Base-by-base conservation (phyloP, 2,329 filamentous ascomycete species). In the Decorospora gaudefroyi region DNA sequence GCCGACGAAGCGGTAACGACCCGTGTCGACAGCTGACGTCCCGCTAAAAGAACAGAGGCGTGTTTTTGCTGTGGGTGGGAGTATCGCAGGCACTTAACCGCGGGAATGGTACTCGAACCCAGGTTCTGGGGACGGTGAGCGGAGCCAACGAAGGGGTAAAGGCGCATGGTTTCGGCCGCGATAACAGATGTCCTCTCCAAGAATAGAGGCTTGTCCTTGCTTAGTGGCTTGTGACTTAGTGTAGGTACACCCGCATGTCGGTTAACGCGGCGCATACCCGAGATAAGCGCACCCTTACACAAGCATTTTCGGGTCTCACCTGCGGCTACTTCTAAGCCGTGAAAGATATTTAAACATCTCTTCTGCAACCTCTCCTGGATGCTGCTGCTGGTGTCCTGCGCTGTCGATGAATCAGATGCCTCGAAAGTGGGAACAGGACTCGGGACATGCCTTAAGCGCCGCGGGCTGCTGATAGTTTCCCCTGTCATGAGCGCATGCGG, bases 381-480 rank as follows among this genome's bases (percentile, higher is more conserved):
- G 74, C 63, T 87, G 84, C 65, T 87, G 82, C 60, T 85, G 83
- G 70, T 88, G 85, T 0, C 85, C 85, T 4, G 83, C 83, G 0
- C 76, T 76, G 11, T 83, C 76, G 9, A 87, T 70, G 12, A 83
- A 68, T 35, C 62, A 76, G 22, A 72, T 65, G 0, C 80, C 79
- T 35, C 73, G 72, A 59, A 82, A 85, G 45, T 78, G 74, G 17
- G 66, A 70, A 51, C 81, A 85, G 0, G 73, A 72, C 6, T 73
- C 67, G 4, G 71, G 72, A 65, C 83, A 79, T 18, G 74, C 75
- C 59, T 87, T 81, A 4, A 88, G 61, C 0, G 78, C 82, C 0
- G 82, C 82, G 0, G 84, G 84, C 53, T 84, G 78, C 62, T 88
- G 85, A 60, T 80, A 85, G 21, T 81, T 86, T 0, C 83, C 84